Base-by-base conservation (phyloP, 805 yeast genomes). In the Candida dajiaensis region DNA sequence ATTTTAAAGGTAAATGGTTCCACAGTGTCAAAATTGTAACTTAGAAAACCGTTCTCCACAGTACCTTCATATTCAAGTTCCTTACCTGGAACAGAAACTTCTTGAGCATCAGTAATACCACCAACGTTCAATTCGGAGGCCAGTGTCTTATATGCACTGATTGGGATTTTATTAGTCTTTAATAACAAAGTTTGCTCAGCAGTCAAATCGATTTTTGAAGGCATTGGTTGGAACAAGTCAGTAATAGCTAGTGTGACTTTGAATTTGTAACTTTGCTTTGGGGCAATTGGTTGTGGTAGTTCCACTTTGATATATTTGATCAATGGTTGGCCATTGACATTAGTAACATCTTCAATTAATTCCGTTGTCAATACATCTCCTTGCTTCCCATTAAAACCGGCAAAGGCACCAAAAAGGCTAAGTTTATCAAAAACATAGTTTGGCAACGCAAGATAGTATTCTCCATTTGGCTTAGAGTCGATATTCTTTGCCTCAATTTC, bases 261-360 rank as follows among this genome's bases (percentile, higher is more conserved):
- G 40, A 92, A 58, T 33, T 72, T 69, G 40, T 72, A 62, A 28
- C 67, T 65, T 21, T 80, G 73, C 31, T 80, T 78, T 23, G 95
- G 86, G 10, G 83, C 75, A 46, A 90, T 67, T 36, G 94, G 85
- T 40, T 71, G 70, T 12, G 87, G 85, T 43, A 89, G 67, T 31
- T 59, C 62, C 26, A 88, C 50, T 47, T 68, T 64, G 62, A 76
- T 81, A 59, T 70, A 75, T 25, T 60, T 62, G 44, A 69, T 50
- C 22, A 51, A 42, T 8, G 56, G 49, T 12, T 49, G 44, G 12
- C 65, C 67, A 45, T 59, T 62, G 8, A 57, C 55, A 13, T 25
- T 43, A 12, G 51, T 52, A 20, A 42, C 54, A 40, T 58, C 59
- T 13, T 58, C 58, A 25, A 64, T 54, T 21, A 66, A 47, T 41